Base-by-base conservation (phyloP, 208 protist species). In the Lotmaria passim region DNA sequence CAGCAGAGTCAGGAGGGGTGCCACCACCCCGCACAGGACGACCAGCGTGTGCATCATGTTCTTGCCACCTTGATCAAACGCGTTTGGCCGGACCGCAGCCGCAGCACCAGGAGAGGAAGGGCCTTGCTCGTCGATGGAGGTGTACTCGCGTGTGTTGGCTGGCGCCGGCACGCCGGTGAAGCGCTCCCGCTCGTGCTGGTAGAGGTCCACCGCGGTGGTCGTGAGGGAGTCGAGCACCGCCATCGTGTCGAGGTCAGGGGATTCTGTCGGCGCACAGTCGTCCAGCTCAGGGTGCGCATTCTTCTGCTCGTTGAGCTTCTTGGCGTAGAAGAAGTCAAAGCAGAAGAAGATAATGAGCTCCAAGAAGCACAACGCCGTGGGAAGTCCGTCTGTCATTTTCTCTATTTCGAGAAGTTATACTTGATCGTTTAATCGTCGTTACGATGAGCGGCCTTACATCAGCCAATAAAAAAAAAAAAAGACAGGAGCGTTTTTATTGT, bases 241-340 rank as follows among this genome's bases (percentile, higher is more conserved):
- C 19, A 73, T 69, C n/a, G 88, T 79, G 69, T 93, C 88, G 50
- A 91, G 59, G 68, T 94, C 89, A 0, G 88, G 88, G 7, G 82
- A 79, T 14, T 81, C 73, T 46, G 62, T 50, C 5, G 89, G 89
- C 11, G 84, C 78, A 65, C 86, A 91, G 53, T 90, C 85, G 8
- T 94, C 85, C 21, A 94, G 60, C 71, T 90, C 81, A 10, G 84
- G 82, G 74, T 87, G 79, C 28, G 75, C 82, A 46, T 80, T 62
- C 66, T 92, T 91, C 44, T 82, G 77, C 24, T 64, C 28, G 56
- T 78, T 82, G 17, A 94, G 80, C 24, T 73, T 44, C 43, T 70
- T 74, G 0, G 89, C 86, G 30, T 86, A 83, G 56, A 87, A 39
- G 55, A 90, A 86, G 67, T 94, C 89, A 11, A 66, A 68, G 4